Conservation (phyloP, 2,329 filamentous ascomycete species). For the Podosphaera xanthii region DNA sequence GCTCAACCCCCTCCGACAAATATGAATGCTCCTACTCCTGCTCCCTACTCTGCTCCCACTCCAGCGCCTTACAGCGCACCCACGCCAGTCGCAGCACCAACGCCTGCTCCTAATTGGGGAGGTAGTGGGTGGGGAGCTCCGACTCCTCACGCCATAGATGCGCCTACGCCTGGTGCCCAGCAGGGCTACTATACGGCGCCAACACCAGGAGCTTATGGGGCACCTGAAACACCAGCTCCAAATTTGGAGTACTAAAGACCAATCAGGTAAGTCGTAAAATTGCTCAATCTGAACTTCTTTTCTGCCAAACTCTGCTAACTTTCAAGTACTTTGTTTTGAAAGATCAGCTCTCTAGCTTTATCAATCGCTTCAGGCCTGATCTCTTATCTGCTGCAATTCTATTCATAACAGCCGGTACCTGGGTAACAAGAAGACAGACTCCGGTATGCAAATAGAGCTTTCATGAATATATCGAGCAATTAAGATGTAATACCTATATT, state of each 20-base stretch:
- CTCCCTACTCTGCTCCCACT: slow-evolving; percentile 30
- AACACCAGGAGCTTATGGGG: slow-evolving; percentile 17
- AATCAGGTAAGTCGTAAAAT: too few relatives aligned
- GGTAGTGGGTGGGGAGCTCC: slow-evolving; percentile 20
- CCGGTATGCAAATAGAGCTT: too few relatives aligned
- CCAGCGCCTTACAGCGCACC: slow-evolving; percentile 26
- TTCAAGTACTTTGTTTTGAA: too few relatives aligned
- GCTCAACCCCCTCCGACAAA: slow-evolving; percentile 38
- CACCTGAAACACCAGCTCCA: slow-evolving; percentile 33
- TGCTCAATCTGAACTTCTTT: too few relatives aligned
- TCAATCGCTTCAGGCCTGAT: too few relatives aligned
- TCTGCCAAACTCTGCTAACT: too few relatives aligned
- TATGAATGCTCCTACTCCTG: slow-evolving; percentile 48
- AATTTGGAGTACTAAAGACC: background rate
- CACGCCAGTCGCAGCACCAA: slow-evolving; percentile 36
- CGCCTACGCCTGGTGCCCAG: slow-evolving; percentile 24
- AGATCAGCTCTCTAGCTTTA: too few relatives aligned
- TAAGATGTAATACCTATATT: too few relatives aligned
- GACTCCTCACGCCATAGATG: slow-evolving; percentile 25
- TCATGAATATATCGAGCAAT: too few relatives aligned
- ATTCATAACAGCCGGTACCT: too few relatives aligned
- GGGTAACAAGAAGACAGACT: too few relatives aligned
- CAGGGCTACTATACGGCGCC: slow-evolving; percentile 15
- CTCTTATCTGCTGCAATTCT: too few relatives aligned
- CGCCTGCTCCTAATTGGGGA: slow-evolving; percentile 39